Base-by-base conservation (phyloP, 805 yeast species). In the Torulaspora maleeae region DNA sequence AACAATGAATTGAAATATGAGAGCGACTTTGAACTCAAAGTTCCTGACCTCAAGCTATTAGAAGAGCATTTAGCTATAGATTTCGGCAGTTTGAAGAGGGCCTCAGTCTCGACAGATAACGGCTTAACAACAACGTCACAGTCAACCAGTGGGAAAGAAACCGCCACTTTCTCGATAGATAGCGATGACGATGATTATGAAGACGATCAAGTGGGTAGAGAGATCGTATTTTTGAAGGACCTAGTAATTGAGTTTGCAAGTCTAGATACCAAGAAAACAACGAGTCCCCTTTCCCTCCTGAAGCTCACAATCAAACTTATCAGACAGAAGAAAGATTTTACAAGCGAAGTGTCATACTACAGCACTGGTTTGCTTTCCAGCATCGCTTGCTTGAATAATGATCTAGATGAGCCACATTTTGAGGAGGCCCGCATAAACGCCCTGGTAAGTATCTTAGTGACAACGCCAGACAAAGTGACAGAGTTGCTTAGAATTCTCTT, bases 211-310 rank as follows among this genome's bases (percentile, higher is more conserved):
- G 66, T 64, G 9, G 72, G 66, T 6, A 71, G 70, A 41, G 80
- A 78, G 19, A 82, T 83, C 12, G 83, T 86, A 1, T 91, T 87
- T 55, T 64, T 91, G 32, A 82, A 84, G 51, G 95, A 88, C 49
- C 66, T 90, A 16, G 56, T 87, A 4, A 64, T 68, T 11, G 84
- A 82, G 53, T 68, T 84, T 13, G 67, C 68, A 9, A 69, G 72
- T 0, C 75, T 75, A 24, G 59, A 67, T 2, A 64, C 70, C 4
- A 71, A 70, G 15, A 73, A 73, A 36, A 63, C 70, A 2, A 48
- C 53, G 0, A 56, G 60, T 67, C 38, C 79, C 73, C 11, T 78
- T 58, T 53, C 81, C 71, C 51, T 61, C 19, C 41, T 66, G 4
- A 53, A 56, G 32, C 41, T 77, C 69, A 69, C 78, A 55, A 49